Evolutionary conservation across 768 basidiomycete species (phyloP), one percentile per base, ranked within the genome.

Genomic region (Mycena metata): DNA sequence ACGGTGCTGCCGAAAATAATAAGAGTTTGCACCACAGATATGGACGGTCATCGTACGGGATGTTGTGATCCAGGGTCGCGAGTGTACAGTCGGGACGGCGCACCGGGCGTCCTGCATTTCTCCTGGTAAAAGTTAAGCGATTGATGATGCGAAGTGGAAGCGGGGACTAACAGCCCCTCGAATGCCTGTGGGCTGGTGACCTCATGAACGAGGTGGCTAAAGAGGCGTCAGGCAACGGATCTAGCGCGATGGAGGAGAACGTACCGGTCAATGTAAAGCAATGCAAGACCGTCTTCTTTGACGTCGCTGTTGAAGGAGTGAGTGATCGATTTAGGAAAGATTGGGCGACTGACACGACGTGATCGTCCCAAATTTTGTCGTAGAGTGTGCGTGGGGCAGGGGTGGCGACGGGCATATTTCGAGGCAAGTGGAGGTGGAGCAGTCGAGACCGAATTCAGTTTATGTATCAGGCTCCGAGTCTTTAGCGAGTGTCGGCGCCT

Each of bases 361-460:
- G 97, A 78, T 98, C 96, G 72, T 98, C 95, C 90, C 94, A 98
- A 71, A 98, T 95, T 83, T 98, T 98, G 82, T 99, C 97, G 81
- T 98, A 98, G 35, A 99, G 85, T 41, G 97, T 98, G 69, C 95
- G 90, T 12, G 95, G 95, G 23, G 84, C 80, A 60, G 79, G 68
- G 45, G 81, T 71, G 30, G 81, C 78, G 58, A 79, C 76, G 65
- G 85, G 81, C 85, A 86, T 86, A 39, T 64, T 75, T 51, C 59
- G 46, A 50, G 35, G n/a, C n/a, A n/a, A n/a, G 55, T 30, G 21
- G 51, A 35, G 21, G 30, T 30, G 30, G 30, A 30, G 30, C 30
- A 30, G 30, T 30, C 30, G 30, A 30, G 30, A 30, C 30, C 30
- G 30, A 30, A 30, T 30, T 30, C 30, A 30, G n/a, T 30, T 30